Conservation (phyloP, 225 moss, liverwort and hornwort genomes). For the Marchantia paleacea region DNA sequence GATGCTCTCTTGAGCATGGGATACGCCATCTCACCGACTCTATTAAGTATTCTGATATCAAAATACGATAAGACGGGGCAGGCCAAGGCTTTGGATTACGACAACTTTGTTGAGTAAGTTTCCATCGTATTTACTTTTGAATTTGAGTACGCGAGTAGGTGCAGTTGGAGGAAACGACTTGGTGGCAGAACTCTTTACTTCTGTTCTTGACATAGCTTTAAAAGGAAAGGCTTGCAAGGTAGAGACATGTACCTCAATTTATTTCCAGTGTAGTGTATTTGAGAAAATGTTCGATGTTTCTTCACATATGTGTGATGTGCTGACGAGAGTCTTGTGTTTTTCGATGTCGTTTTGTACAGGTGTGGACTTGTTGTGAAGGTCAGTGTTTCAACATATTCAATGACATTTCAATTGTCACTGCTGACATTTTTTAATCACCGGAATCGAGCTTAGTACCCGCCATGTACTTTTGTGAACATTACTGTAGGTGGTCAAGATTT, state of each 20-base stretch:
- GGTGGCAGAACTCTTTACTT: background rate
- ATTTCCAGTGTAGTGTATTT: too few species aligned
- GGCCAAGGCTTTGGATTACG: slow-evolving; percentile 79
- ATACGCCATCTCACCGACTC: slow-evolving; percentile 58
- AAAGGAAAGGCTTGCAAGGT: too few species aligned
- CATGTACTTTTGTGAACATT: background rate
- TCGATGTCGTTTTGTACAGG: slow-evolving; percentile 27
- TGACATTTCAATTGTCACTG: background rate
- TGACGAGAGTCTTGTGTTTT: slow-evolving; percentile 1
- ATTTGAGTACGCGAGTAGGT: background rate
- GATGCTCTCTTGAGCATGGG: slow-evolving; percentile 79
- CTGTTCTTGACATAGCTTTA: too few species aligned
- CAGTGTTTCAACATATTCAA: background rate
- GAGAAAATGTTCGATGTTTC: background rate
- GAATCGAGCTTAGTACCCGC: background rate
- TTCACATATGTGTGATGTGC: background rate
- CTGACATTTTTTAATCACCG: background rate
- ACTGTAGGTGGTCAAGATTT: background rate
- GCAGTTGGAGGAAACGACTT: background rate
- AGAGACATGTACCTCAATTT: too few species aligned
- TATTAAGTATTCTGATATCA: slow-evolving; percentile 77
- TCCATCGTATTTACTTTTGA: background rate
- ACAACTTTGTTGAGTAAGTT: slow-evolving; percentile 79
- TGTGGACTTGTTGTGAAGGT: slow-evolving; percentile 95
- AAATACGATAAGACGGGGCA: slow-evolving; percentile 82